phyloP scores from a whole-genome alignment of 306 rosid genomes.

The Mucuna pruriens region DNA sequence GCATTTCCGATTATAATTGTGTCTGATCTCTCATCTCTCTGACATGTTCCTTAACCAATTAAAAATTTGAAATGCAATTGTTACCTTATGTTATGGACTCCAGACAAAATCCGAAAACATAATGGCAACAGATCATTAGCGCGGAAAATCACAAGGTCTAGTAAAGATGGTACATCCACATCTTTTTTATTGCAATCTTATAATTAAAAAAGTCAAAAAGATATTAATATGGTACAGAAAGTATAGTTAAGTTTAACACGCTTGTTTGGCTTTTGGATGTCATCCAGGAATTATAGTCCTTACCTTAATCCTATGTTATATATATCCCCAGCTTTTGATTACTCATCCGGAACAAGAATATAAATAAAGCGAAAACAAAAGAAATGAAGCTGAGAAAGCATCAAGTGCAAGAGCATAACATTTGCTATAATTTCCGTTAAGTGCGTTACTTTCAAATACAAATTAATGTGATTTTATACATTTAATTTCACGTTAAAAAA shows the following conservation, averaged over 20 bases:
- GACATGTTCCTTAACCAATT: background rate
- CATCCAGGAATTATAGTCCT: background rate
- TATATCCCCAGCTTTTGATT: too few species aligned
- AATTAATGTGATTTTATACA: too few species aligned
- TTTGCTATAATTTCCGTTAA: too few species aligned
- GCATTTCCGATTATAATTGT: background rate
- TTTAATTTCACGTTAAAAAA: too few species aligned
- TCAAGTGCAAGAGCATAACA: too few species aligned
- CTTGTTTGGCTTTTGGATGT: constrained; percentile 20
- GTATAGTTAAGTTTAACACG: background rate
- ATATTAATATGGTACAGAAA: background rate
- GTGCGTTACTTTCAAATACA: too few species aligned
- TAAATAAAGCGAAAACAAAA: too few species aligned
- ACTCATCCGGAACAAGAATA: background rate
- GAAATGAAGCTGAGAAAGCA: too few species aligned
- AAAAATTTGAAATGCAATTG: background rate
- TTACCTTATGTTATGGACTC: background rate
- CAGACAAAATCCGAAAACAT: background rate
- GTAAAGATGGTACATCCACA: constrained; percentile 25
- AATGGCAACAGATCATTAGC: background rate
- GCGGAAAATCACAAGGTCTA: constrained; percentile 11
- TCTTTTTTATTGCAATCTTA: background rate
- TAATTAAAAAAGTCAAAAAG: constrained; percentile 2
- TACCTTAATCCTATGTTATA: background rate
- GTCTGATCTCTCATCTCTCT: background rate